Evolutionary conservation across 2,329 filamentous ascomycete genomes (phyloP).

Genomic region (Fusarium goolgardi): DNA sequence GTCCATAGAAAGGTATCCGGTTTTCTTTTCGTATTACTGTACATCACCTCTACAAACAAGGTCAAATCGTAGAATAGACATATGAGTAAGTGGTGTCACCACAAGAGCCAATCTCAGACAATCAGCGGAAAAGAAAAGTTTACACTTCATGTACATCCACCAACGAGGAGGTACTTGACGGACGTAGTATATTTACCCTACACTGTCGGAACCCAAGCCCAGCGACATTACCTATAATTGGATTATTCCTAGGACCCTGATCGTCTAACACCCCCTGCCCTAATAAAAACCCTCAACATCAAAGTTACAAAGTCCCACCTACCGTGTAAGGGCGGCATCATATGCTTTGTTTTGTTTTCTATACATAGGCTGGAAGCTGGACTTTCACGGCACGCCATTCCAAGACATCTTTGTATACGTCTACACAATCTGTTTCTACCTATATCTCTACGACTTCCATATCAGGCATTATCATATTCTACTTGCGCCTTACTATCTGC

Average conservation of each 20-base stretch:
- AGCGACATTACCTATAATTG: constrained; percentile 35
- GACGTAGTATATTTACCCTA: constrained; percentile 21
- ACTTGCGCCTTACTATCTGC: constrained; percentile 5
- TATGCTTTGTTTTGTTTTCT: background rate
- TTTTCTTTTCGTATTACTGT: background rate
- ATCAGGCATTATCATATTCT: background rate
- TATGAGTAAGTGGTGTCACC: background rate
- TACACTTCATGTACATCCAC: background rate
- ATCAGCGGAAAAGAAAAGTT: background rate
- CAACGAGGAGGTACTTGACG: background rate
- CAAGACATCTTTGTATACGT: background rate
- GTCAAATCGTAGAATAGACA: background rate
- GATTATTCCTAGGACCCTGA: constrained; percentile 23
- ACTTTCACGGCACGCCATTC: background rate
- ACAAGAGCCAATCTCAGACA: background rate
- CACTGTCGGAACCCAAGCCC: constrained; percentile 3
- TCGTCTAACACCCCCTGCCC: constrained; percentile 18
- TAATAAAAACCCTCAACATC: constrained; percentile 31
- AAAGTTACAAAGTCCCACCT: constrained; percentile 18
- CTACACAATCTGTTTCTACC: background rate
- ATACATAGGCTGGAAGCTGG: constrained; percentile 8
- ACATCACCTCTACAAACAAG: background rate
- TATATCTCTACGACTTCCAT: background rate
- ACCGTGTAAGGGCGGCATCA: background rate
- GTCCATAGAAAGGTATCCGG: background rate